A percentile compares a stretch with the other conserved stretches of the same genome.
Conservation (phyloP, 148 eudicot genomes). For the Rhododendron molle region DNA sequence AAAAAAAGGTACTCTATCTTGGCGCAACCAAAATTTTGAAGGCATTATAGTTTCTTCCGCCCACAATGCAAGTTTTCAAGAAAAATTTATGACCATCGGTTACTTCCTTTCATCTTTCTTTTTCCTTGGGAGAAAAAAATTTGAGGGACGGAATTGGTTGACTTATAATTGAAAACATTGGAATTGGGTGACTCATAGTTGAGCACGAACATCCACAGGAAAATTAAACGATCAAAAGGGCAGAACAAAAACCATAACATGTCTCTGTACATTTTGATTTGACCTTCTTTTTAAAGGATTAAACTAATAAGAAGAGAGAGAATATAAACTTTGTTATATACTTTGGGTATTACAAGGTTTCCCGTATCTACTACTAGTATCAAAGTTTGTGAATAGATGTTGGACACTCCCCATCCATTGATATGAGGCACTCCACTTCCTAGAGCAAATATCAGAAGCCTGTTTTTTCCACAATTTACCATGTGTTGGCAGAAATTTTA, state of each 20-base stretch:
- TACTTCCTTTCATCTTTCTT: background rate
- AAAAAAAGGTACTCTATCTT: too few relatives aligned
- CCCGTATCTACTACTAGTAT: background rate
- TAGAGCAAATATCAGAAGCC: background rate
- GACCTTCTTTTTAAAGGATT: too few relatives aligned
- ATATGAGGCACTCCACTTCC: background rate
- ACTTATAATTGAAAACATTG: background rate
- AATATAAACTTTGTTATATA: too few relatives aligned
- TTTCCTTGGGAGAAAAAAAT: background rate
- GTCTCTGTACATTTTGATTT: too few relatives aligned
- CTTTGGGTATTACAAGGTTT: background rate
- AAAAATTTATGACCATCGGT: background rate
- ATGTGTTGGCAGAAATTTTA: background rate
- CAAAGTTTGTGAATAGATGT: background rate
- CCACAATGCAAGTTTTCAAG: background rate
- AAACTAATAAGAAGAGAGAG: too few relatives aligned
- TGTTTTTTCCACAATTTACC: background rate
- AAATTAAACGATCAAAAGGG: background rate
- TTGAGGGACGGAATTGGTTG: background rate
- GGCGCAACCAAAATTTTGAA: background rate
- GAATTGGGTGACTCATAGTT: background rate
- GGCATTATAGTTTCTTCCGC: background rate
- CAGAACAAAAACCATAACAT: background rate
- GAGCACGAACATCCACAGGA: background rate
- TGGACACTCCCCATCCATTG: background rate